phyloP scores from a whole-genome alignment of 768 basidiomycete genomes.

The Mycena albidolilacea region DNA sequence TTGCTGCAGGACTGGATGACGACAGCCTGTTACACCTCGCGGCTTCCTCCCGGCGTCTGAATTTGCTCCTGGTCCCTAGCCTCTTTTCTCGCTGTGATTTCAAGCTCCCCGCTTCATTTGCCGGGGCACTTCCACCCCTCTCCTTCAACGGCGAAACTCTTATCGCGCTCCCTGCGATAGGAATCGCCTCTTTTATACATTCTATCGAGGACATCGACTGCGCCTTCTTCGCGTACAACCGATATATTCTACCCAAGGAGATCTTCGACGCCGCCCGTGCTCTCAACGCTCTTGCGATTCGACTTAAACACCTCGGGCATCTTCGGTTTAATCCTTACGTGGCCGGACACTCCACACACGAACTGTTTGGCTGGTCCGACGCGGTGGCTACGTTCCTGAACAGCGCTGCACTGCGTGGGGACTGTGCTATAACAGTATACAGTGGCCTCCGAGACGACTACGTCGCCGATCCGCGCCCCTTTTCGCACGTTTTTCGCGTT shows the following conservation, averaged over 20 bases:
- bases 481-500: not conserved
- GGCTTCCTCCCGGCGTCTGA: conserved; percentile 3
- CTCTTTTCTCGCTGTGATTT: conserved; percentile 14
- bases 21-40: conserved; percentile 21
- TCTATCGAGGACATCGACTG: conserved; percentile 10
- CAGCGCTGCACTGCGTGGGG: not conserved
- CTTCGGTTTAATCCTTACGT: conserved; percentile 6
- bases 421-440: conserved; percentile 19
- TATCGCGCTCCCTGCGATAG: not conserved
- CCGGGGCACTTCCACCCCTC: not conserved
- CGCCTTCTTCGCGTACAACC: not conserved
- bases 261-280: not conserved
- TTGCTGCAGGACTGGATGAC: conserved; percentile 18
- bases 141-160: not conserved
- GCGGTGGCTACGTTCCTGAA: conserved; percentile 8
- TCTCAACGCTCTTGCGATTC: not conserved
- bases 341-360: not conserved
- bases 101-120: not conserved
- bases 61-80: conserved; percentile 8
- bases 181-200: not conserved
- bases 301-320: conserved; percentile 9
- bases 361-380: not conserved
- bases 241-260: conserved; percentile 2
- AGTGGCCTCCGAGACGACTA: not conserved
- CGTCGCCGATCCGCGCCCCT: conserved; percentile 3